Base-by-base conservation (phyloP, 2,329 filamentous ascomycete genomes). In the Cercospora sp. region DNA sequence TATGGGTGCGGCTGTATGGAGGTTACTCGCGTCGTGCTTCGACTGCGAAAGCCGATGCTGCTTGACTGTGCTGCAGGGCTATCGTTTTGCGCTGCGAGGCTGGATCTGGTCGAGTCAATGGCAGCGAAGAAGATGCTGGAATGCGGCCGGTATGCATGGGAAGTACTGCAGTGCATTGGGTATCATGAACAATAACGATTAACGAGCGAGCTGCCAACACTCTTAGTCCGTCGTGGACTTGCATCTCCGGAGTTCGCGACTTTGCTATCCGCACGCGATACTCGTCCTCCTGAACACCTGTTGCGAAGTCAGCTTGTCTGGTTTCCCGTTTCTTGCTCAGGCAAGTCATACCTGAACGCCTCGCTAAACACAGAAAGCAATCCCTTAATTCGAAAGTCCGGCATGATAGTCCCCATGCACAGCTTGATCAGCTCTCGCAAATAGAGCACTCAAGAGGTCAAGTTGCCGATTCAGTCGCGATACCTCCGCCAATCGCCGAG, bases 391-490 rank as follows among this genome's bases (percentile, higher is more conserved):
- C n/a, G 62, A 64, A 32, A 64, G 49, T 6, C 63, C 55, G 55
- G 63, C 63, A 51, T 68, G 69, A 40, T 67, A 69, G 1, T 71
- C 63, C 6, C 70, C 69, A 9, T 67, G 61, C 1, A 49, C 57
- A 7, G 69, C 69, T n/a, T 64, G 59, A 32, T 72, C 71, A 12
- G 61, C 66, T 24, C 69, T 58, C n/a, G 64, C 68, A 43, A 71
- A 59, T 55, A 71, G 61, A 2, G 43, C 60, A 21, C 66, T 57
- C 63, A 73, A 30, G 5, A 62, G 55, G 24, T 59, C 67, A 5
- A 73, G 66, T 37, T 67, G 68, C 55, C 66, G 59, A 21, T 73
- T 73, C 21, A 73, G 16, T 28, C 69, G 65, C 28, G 63, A 67
- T 5, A 73, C 70, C 8, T 66, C 65, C 2, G 66, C 66, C 30